Evolutionary conservation across 176 grass and related monocot genomes (phyloP), one percentile per base, ranked within the genome.

Genomic region (Areca catechu): DNA sequence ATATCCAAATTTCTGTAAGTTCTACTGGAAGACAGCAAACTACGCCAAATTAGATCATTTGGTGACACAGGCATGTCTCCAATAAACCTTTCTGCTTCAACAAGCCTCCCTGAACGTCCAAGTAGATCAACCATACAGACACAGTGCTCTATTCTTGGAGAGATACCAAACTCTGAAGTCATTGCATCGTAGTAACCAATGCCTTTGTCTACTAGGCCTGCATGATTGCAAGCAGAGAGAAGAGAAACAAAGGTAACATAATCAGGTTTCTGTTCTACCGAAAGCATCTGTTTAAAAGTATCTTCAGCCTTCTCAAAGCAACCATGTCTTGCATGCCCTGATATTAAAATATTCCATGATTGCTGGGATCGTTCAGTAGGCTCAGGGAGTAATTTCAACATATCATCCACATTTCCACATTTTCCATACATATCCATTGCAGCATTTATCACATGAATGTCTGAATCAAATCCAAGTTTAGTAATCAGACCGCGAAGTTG

Each of bases 341-440:
- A 95, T 79, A 95, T 85, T 60, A 95, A 63, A 57, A 86, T 85
- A 74, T 95, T 95, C 89, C 89, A 95, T 50, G 71, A 85, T 25
- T 95, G 81, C 4, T 77, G 82, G 50, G 78, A 76, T 37, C 89
- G 72, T 54, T 51, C 49, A 3, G 66, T 53, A 57, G 80, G 74
- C 48, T 74, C 72, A 62, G 89, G 89, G 65, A 85, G 52, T 67
- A 85, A 43, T 72, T 82, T 84, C 53, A 82, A 67, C 81, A 85
- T 79, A 27, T 82, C 78, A 65, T 85, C 71, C 74, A 95, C 71
- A 58, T 89, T 95, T 68, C 89, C 89, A 65, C 81, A 89, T 78
- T 95, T 95, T 20, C 78, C 79, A 49, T 89, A 95, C 89, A 95
- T 95, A 67, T 95, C 89, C 89, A 95, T 85, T 67, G 72, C 52